phyloP scores from a whole-genome alignment of 371 early-diverging fungal species.

The Mortierella sp. region DNA sequence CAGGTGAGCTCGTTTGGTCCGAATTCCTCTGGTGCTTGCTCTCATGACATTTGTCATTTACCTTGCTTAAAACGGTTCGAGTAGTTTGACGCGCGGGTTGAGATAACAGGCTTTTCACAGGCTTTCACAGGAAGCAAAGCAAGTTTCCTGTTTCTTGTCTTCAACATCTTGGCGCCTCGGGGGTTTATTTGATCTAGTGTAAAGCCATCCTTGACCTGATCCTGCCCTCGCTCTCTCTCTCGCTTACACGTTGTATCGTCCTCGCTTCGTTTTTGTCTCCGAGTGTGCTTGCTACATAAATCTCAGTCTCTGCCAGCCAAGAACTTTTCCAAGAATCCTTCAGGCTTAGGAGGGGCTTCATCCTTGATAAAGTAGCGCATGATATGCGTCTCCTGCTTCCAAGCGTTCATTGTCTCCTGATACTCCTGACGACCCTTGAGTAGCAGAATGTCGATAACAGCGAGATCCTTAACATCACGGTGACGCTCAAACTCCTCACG shows the following conservation, averaged over 20 bases:
- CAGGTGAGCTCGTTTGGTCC: too few species aligned
- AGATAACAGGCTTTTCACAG: too few species aligned
- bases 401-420: constrained; percentile 93
- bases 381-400: constrained; percentile 95
- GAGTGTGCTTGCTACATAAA: neutral
- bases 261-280: neutral
- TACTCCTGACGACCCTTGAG: constrained; percentile 90
- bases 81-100: too few species aligned
- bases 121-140: too few species aligned
- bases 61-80: too few species aligned
- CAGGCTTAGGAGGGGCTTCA: constrained; percentile 77
- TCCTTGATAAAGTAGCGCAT: constrained; percentile 90
- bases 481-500: constrained; percentile 93
- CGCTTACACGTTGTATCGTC: neutral
- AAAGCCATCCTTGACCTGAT: too few species aligned
- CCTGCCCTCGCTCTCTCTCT: neutral
- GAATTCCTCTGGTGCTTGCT: too few species aligned
- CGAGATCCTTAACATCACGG: constrained; percentile 82
- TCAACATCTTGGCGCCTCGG: too few species aligned
- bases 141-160: too few species aligned
- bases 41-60: too few species aligned
- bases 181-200: too few species aligned
- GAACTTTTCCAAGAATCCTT: constrained; percentile 86
- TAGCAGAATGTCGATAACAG: constrained; percentile 84
- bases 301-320: constrained; percentile 75